Conservation (phyloP, 176 grass and related monocot genomes). For the Juncus inflexus region DNA sequence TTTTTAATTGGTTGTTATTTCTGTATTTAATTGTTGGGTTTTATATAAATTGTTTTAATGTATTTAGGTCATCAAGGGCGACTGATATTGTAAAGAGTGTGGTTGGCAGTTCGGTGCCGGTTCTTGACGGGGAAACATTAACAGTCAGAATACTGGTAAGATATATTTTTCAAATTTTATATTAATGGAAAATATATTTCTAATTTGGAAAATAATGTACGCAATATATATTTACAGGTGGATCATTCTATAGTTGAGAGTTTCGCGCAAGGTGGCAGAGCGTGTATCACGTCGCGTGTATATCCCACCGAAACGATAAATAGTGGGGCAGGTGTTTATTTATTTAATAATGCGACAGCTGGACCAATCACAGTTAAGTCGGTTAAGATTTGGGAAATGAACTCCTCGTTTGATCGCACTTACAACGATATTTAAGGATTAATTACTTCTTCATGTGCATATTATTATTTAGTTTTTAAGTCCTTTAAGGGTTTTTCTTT, state of each 20-base stretch:
- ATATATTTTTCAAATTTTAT: neutral
- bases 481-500: conserved; percentile 8
- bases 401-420: conserved; percentile 55
- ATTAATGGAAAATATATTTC: conserved; percentile 1
- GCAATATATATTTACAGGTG: conserved; percentile 26
- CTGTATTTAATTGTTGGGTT: neutral
- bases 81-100: conserved; percentile 76
- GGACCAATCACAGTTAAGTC: conserved; percentile 42
- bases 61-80: conserved; percentile 54
- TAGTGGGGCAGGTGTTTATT: conserved; percentile 50
- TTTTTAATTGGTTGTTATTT: too few relatives aligned
- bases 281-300: conserved; percentile 66
- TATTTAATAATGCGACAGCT: conserved; percentile 88
- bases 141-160: conserved; percentile 54
- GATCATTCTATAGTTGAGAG: conserved; percentile 95
- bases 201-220: neutral
- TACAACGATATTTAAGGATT: conserved; percentile 27
- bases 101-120: conserved; percentile 64
- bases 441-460: neutral
- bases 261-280: conserved; percentile 63
- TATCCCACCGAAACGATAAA: conserved; percentile 88
- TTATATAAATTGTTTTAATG: neutral
- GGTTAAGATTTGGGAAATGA: conserved; percentile 66
- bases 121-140: conserved; percentile 53
- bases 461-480: neutral